Conservation (phyloP, 768 basidiomycete genomes). For the Pholiota molesta region DNA sequence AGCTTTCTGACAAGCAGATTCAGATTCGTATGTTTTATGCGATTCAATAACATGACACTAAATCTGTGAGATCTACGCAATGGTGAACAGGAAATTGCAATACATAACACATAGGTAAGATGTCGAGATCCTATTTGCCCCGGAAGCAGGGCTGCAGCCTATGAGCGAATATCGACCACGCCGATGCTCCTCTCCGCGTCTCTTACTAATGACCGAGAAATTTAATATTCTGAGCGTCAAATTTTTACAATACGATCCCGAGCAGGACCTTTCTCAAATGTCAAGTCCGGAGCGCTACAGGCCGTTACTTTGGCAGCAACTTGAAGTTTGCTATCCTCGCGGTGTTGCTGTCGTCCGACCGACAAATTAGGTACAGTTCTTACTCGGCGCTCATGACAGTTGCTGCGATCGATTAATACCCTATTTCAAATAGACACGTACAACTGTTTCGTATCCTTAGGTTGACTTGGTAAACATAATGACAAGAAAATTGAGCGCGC, state of each 20-base stretch:
- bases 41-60: neutral
- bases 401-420: neutral
- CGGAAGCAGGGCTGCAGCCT: neutral
- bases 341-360: neutral
- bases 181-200: neutral
- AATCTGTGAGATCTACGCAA: neutral
- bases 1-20: conserved; percentile 16
- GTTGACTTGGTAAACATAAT: neutral
- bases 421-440: neutral
- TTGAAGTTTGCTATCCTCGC: neutral
- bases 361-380: neutral
- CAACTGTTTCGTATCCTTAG: neutral
- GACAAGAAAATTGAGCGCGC: neutral
- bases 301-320: neutral
- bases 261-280: neutral
- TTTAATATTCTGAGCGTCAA: neutral
- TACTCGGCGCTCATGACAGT: neutral
- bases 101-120: neutral
- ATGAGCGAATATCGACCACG: neutral
- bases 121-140: neutral
- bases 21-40: conserved; percentile 15
- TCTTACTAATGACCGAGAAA: neutral
- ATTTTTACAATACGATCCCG: neutral
- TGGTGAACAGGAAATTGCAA: neutral
- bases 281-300: neutral